Base-by-base conservation (phyloP, 768 basidiomycete species). In the Xerocomus potaroensis region DNA sequence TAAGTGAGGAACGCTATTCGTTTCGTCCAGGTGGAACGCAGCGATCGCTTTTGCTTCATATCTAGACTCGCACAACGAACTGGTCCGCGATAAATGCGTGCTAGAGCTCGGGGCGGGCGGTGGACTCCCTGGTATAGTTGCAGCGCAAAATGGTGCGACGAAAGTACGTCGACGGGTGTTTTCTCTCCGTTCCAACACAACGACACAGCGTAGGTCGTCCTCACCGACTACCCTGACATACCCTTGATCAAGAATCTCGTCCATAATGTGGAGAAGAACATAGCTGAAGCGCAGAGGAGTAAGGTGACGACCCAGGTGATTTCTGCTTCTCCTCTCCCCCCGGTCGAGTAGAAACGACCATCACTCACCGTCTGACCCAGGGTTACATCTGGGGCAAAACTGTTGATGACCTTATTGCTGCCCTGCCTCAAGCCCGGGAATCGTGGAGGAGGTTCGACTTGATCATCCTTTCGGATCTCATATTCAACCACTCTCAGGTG, bases 41-140 rank as follows among this genome's bases (percentile, higher is more conserved):
- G 80, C 87, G 2, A 70, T 83, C 4, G 76, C 83, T 0, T 75
- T 91, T 40, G 85, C 88, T 11, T 72, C 79, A 0, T 88, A 81
- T 60, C 70, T 90, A 2, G 86, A 89, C 50, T 62, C 66, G 10
- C 72, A 83, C 44, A 57, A 59, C 0, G 63, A 72, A 1, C 54
- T 84, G 0, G 82, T 79, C 36, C 55, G 54, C 1, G 66, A 67
- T 6, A 70, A 66, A 29, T 66, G 62, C 39, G 81, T 97, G 0
- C 72, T 97, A 1, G 96, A 99, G 63, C 78, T 98, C 0, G 96
- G 96, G 0, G 96, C 96, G 0, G 96, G 93, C 0, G 94, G 91
- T 1, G 95, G 84, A 3, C 71, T 98, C 6, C 96, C 96, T 0
- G 81, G 87, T 4, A 72, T 99, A 7, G 78, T 94, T 2, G 72